A percentile compares a stretch with the other conserved stretches of the same genome.
Evolutionary conservation across 192 early-diverging fungal species (phyloP).

Genomic region (Coemansia sp.): DNA sequence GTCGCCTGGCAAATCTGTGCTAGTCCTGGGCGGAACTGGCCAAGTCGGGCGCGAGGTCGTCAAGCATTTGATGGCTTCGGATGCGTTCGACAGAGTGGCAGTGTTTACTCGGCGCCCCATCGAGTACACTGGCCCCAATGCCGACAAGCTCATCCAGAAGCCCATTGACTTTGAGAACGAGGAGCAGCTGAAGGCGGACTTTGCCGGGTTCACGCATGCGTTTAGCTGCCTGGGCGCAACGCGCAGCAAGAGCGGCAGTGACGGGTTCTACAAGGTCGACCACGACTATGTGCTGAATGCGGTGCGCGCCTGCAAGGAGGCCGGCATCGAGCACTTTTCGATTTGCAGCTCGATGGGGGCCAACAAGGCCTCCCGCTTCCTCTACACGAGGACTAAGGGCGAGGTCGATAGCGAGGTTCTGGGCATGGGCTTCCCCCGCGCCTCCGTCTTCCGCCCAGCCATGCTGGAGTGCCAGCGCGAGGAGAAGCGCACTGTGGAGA

Average conservation of each 20-base stretch:
- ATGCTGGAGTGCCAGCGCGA: constrained; percentile 51
- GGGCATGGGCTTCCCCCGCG: constrained; percentile 64
- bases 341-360: constrained; percentile 55
- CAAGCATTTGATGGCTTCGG: constrained; percentile 41
- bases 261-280: constrained; percentile 75
- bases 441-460: constrained; percentile 67
- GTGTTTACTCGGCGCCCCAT: constrained; percentile 47
- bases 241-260: constrained; percentile 65
- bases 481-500: constrained; percentile 39
- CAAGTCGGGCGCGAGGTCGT: constrained; percentile 55
- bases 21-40: constrained; percentile 53
- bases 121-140: constrained; percentile 32
- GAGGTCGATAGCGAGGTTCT: constrained; percentile 71
- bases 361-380: constrained; percentile 61
- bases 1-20: constrained; percentile 25
- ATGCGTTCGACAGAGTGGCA: constrained; percentile 52
- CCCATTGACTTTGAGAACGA: constrained; percentile 77
- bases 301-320: constrained; percentile 30
- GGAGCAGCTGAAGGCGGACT: constrained; percentile 36
- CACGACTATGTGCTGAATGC: constrained; percentile 71
- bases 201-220: constrained; percentile 59
- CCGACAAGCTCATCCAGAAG: constrained; percentile 62
- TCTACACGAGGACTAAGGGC: constrained; percentile 79
- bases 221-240: constrained; percentile 80
- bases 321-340: constrained; percentile 40